Percentiles rank a stretch among this genome's conserved stretches.
Conservation (phyloP, 192 early-diverging fungal species). For the Coemansia sp. region DNA sequence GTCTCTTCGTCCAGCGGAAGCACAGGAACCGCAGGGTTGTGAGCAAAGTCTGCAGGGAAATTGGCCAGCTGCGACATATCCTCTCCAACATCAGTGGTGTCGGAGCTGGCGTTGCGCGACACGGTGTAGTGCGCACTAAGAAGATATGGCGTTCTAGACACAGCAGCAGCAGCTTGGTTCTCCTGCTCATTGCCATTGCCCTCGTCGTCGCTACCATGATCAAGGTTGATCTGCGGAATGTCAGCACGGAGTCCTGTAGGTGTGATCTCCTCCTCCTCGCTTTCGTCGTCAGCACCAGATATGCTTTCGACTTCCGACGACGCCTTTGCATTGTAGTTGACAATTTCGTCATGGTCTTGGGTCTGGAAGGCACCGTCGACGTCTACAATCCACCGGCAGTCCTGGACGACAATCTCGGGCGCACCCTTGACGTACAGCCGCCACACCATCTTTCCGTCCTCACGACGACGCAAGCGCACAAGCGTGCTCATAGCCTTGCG, state of each 20-base stretch:
- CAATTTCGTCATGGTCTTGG: constrained; percentile 47
- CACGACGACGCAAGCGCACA: constrained; percentile 59
- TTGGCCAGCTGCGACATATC: constrained; percentile 15
- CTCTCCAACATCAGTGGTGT: constrained; percentile 50
- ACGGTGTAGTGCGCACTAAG: constrained; percentile 49
- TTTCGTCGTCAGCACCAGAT: constrained; percentile 18
- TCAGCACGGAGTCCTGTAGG: constrained; percentile 14
- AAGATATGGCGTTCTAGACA: constrained; percentile 24
- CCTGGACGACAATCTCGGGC: constrained; percentile 76
- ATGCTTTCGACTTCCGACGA: constrained; percentile 7
- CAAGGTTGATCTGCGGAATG: constrained; percentile 55
- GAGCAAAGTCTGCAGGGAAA: constrained; percentile 48
- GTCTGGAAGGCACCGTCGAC: constrained; percentile 54
- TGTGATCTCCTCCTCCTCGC: constrained; percentile 13
- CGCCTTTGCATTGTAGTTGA: constrained; percentile 28
- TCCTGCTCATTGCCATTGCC: not conserved
- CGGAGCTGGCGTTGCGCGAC: constrained; percentile 38
- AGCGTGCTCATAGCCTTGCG: constrained; percentile 93
- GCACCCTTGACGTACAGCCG: constrained; percentile 94
- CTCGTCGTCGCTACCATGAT: constrained; percentile 47
- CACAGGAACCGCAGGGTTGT: constrained; percentile 52
- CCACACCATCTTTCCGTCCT: constrained; percentile 57
- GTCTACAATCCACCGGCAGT: constrained; percentile 62
- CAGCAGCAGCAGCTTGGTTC: not conserved
- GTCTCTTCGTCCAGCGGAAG: constrained; percentile 54